Conservation (phyloP, 2,329 filamentous ascomycete genomes). For the Trichoderma atrobrunneum region DNA sequence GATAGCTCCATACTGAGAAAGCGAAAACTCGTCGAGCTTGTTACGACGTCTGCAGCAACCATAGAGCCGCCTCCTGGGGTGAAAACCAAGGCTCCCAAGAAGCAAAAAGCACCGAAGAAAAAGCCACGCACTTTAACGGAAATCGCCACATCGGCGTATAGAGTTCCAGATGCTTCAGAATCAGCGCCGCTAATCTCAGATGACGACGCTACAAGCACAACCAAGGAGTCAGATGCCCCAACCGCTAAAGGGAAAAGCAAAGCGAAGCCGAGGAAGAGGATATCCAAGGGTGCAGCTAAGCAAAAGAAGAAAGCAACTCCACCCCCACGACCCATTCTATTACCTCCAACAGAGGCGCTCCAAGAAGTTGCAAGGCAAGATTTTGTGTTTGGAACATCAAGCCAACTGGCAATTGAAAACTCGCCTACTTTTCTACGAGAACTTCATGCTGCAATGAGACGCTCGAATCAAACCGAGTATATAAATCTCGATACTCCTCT, state of each 20-base stretch:
- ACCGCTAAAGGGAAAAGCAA: conserved; percentile 32
- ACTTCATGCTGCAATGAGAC: conserved; percentile 59
- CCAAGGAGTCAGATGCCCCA: neutral
- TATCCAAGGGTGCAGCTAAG: conserved; percentile 36
- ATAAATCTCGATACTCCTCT: conserved; percentile 40
- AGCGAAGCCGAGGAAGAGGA: conserved; percentile 33
- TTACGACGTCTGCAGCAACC: conserved; percentile 35
- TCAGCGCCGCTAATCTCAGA: conserved; percentile 29
- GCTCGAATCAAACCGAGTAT: conserved; percentile 49
- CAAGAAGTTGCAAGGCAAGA: conserved; percentile 66
- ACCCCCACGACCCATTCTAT: conserved; percentile 50
- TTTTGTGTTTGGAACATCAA: conserved; percentile 82
- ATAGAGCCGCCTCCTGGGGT: conserved; percentile 22
- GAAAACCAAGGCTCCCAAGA: conserved; percentile 35
- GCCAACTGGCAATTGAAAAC: conserved; percentile 72
- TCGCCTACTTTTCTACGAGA: conserved; percentile 64
- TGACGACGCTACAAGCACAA: conserved; percentile 42
- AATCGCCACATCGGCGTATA: conserved; percentile 70
- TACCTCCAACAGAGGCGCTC: conserved; percentile 67
- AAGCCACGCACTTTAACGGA: conserved; percentile 76
- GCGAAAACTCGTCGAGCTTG: conserved; percentile 54
- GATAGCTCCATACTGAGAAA: conserved; percentile 46
- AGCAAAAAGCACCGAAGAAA: conserved; percentile 59
- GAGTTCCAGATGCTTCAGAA: conserved; percentile 32
- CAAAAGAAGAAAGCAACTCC: conserved; percentile 43